These are phyloP conservation scores for Fusarium equiseti DNA, from an alignment of 2,329 filamentous ascomycete genomes.

Conservation along the genomic window DNA sequence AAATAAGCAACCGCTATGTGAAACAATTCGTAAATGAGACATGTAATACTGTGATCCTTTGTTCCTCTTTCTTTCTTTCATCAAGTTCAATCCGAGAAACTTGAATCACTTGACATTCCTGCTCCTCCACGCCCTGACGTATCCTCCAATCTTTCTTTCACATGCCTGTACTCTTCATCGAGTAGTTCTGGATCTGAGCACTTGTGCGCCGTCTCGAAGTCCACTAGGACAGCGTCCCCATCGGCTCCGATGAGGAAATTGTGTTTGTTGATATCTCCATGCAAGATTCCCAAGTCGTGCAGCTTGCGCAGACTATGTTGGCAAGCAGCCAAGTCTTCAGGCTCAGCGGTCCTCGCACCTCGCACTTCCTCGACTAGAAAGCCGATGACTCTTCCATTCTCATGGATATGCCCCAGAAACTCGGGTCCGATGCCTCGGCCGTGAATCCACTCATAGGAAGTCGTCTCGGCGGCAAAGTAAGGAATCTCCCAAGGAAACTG, in stretches of 20 bases:
- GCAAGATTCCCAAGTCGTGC: constrained; percentile 51
- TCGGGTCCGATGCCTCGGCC: constrained; percentile 47
- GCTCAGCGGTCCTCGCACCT: constrained; percentile 46
- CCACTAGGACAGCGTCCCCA: constrained; percentile 47
- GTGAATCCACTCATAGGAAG: constrained; percentile 49
- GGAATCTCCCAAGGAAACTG: constrained; percentile 50
- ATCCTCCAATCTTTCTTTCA: constrained; percentile 43
- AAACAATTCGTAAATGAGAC: constrained; percentile 13
- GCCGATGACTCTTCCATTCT: constrained; percentile 49
- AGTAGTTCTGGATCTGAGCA: constrained; percentile 39
- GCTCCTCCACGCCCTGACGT: constrained; percentile 44
- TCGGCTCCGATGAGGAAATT: constrained; percentile 50
- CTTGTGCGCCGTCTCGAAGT: constrained; percentile 51
- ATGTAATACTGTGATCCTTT: constrained; percentile 8
- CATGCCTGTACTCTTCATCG: constrained; percentile 42
- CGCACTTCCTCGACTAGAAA: constrained; percentile 46
- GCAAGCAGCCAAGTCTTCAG: constrained; percentile 48
- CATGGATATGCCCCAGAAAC: constrained; percentile 50
- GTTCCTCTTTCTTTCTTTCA: neutral
- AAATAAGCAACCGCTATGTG: constrained; percentile 10
- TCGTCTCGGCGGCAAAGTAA: constrained; percentile 50
- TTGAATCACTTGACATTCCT: constrained; percentile 45
- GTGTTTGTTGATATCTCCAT: constrained; percentile 52
- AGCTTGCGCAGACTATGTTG: constrained; percentile 44
- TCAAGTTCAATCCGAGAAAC: constrained; percentile 38